These are phyloP conservation scores for Aspergillus tanneri DNA, from an alignment of 2,329 filamentous ascomycete genomes.

Conservation along the genomic window DNA sequence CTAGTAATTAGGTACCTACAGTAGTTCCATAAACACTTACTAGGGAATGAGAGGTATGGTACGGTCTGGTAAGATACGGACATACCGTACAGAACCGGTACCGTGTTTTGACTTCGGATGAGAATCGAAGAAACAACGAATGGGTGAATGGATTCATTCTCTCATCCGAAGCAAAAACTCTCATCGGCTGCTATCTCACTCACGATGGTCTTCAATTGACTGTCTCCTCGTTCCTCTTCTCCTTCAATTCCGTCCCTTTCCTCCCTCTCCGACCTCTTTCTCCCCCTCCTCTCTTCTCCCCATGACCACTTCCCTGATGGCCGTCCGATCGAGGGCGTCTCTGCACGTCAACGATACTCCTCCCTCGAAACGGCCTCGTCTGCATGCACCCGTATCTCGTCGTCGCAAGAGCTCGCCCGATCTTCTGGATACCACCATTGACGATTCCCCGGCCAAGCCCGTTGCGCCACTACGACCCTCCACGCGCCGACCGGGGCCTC, in stretches of 20 bases:
- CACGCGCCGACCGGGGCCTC: slow-evolving; percentile 16
- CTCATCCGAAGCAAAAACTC: too few relatives aligned
- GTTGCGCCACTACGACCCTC: slow-evolving; percentile 17
- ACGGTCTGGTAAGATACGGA: too few relatives aligned
- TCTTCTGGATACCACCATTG: slow-evolving; percentile 31
- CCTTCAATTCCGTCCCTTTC: too few relatives aligned
- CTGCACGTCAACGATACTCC: slow-evolving; percentile 28
- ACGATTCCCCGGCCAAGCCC: slow-evolving; percentile 14
- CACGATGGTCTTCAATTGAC: background rate
- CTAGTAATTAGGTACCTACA: too few relatives aligned
- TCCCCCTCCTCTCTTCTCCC: slow-evolving; percentile 2
- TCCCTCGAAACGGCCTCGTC: slow-evolving; percentile 29
- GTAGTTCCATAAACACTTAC: too few relatives aligned
- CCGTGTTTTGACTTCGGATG: too few relatives aligned
- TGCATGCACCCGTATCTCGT: slow-evolving; percentile 18
- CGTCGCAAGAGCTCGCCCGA: slow-evolving; percentile 36
- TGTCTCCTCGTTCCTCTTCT: background rate
- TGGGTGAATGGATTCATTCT: background rate
- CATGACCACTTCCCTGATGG: slow-evolving; percentile 29
- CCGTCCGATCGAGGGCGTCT: slow-evolving; percentile 34
- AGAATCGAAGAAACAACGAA: background rate
- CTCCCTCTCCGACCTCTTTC: background rate
- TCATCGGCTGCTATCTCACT: background rate
- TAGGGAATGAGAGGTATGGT: too few relatives aligned
- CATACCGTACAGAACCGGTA: too few relatives aligned